These are phyloP conservation scores for Termitomyces bulborhizus DNA, from an alignment of 768 basidiomycete genomes.

Conservation along the genomic window DNA sequence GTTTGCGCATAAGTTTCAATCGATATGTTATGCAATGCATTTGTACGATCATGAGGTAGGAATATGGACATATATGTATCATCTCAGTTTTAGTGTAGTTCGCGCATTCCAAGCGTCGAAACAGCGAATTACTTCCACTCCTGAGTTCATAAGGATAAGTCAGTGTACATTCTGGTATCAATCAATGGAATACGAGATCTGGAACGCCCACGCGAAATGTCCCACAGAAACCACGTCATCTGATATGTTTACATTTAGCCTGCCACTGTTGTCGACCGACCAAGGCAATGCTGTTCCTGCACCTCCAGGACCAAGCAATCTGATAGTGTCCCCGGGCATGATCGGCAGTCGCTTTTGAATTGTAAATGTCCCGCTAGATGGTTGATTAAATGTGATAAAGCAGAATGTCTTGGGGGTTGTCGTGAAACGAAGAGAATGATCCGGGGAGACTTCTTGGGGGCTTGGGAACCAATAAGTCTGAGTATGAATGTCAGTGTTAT, in stretches of 20 bases:
- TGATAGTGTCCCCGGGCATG: slow-evolving; percentile 33
- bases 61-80: not conserved
- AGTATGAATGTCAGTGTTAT: not conserved
- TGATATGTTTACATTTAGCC: slow-evolving; percentile 20
- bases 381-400: slow-evolving; percentile 36
- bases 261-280: slow-evolving; percentile 22
- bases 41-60: slow-evolving; percentile 4
- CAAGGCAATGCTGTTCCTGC: slow-evolving; percentile 20
- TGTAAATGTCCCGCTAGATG: slow-evolving; percentile 24
- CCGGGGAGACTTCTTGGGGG: slow-evolving; percentile 28
- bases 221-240: slow-evolving; percentile 10
- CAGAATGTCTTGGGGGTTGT: slow-evolving; percentile 47
- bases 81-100: not conserved
- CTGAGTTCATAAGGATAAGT: not conserved
- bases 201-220: slow-evolving; percentile 21
- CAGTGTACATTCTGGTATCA: not conserved
- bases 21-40: not conserved
- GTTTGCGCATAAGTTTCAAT: slow-evolving; percentile 28
- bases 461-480: slow-evolving; percentile 45
- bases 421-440: slow-evolving; percentile 35
- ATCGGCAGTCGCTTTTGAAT: slow-evolving; percentile 41
- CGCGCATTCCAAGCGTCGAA: not conserved
- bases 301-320: slow-evolving; percentile 24
- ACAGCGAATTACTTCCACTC: not conserved
- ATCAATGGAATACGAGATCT: slow-evolving; percentile 4